Evolutionary conservation across 495 filamentous ascomycete genomes (phyloP), one percentile per base, ranked within the genome.

Genomic region (Peziza echinospora): DNA sequence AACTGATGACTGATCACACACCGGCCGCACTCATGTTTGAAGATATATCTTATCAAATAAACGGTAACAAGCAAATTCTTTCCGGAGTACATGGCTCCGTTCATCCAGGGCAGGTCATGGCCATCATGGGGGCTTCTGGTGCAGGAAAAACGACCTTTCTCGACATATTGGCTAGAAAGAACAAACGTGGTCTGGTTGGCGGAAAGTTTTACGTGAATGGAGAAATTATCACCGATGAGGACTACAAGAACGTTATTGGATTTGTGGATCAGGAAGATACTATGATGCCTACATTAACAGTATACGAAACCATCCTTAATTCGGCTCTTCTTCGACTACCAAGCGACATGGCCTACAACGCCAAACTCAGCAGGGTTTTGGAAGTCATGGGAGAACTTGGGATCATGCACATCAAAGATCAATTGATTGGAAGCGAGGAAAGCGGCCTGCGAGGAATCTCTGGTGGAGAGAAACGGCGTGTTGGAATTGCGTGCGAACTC

Each of bases 251-350:
- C 51, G 85, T 93, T 54, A 77, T 92, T 43, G 89, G 89, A 40
- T 97, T 97, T 54, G 89, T 97, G 25, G 91, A 97, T 52, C 89
- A 97, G 62, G 89, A 96, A 53, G 89, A 96, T 56, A 92, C 87
- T 5, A 93, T 97, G 85, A 72, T 97, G 45, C 79, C 89, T 3
- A 97, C 89, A 5, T 65, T 97, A 54, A 97, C 91, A 2, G 91
- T 97, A 16, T 92, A 97, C 61, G 89, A 97, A 64, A 96, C 91
- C 8, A 96, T 97, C 50, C 66, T 93, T 52, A 93, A 83, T 26
- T 93, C 85, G 57, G 89, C 89, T 13, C 66, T 96, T 17, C 75
- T 97, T 43, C 73, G 89, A 51, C 70, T 97, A 24, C 89, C 89
- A 6, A 72, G 75, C 47, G 84, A 93, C 55, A 97, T 97, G 89